These are phyloP conservation scores for Pseudogymnoascus sp. DNA, from an alignment of 2,329 filamentous ascomycete species.

Conservation along the genomic window DNA sequence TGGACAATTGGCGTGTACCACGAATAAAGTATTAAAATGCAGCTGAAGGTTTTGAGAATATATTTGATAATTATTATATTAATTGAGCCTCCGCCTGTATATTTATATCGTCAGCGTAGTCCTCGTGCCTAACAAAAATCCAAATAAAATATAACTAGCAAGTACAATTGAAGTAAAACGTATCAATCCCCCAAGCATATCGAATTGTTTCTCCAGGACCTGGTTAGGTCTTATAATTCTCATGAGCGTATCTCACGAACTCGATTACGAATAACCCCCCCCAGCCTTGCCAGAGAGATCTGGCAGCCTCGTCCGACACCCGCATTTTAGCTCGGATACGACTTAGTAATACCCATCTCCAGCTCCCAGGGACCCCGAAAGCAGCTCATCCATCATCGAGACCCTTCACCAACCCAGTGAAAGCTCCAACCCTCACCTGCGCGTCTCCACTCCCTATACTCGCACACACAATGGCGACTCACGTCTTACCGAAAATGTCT, in stretches of 20 bases:
- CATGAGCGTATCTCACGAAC: background rate
- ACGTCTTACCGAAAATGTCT: conserved; percentile 19
- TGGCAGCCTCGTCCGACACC: background rate
- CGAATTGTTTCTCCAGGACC: background rate
- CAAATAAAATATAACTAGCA: background rate
- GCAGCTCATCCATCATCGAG: background rate
- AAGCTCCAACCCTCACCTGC: background rate
- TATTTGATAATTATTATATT: background rate
- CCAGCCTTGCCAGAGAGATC: background rate
- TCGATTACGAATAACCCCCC: background rate
- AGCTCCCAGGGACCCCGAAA: background rate
- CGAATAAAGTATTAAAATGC: background rate
- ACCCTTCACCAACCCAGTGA: background rate
- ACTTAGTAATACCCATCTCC: conserved; percentile 10
- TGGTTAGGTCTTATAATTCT: background rate
- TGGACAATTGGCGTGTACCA: background rate
- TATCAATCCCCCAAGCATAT: background rate
- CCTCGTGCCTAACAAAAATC: background rate
- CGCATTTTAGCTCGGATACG: conserved; percentile 4
- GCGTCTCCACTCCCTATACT: background rate
- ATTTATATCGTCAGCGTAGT: background rate
- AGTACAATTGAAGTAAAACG: too few relatives aligned
- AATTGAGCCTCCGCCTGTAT: background rate
- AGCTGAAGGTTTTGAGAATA: background rate
- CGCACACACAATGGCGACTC: conserved; percentile 21